A percentile compares a stretch with the other conserved stretches of the same genome.
Evolutionary conservation across 495 filamentous ascomycete species (phyloP).

Genomic region (Xylaria sp.): DNA sequence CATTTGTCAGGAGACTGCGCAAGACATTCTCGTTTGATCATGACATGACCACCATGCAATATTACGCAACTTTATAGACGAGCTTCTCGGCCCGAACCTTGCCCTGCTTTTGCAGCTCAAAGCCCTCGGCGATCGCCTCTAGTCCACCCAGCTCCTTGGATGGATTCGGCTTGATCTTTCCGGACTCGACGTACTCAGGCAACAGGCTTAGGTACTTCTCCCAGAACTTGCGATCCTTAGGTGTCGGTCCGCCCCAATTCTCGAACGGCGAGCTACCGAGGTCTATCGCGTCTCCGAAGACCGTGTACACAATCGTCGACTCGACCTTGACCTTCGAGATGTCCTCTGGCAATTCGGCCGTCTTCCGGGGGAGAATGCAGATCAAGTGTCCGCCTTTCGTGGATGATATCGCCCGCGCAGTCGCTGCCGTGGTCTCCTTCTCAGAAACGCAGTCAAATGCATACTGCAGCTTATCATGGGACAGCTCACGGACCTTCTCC

Average conservation of each 20-base stretch:
- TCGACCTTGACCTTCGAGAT: constrained; percentile 37
- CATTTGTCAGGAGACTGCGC: too few relatives aligned
- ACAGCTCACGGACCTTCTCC: constrained; percentile 31
- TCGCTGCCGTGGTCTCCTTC: constrained; percentile 22
- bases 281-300: constrained; percentile 33
- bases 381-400: constrained; percentile 34
- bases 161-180: constrained; percentile 36
- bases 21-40: neutral
- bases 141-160: constrained; percentile 39
- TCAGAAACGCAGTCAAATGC: constrained; percentile 35
- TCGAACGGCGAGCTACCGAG: constrained; percentile 24
- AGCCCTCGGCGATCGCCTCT: constrained; percentile 40
- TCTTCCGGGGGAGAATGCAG: constrained; percentile 32
- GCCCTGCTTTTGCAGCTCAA: constrained; percentile 37
- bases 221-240: constrained; percentile 36
- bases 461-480: constrained; percentile 32
- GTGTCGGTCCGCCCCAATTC: constrained; percentile 35
- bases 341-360: constrained; percentile 24
- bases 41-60: neutral
- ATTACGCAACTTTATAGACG: constrained; percentile 41
- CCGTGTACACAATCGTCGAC: constrained; percentile 37
- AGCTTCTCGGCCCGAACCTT: constrained; percentile 47
- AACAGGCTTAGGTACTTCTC: constrained; percentile 37
- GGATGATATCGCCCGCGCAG: constrained; percentile 29
- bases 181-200: constrained; percentile 31